phyloP scores from a whole-genome alignment of 768 basidiomycete genomes.

The Suillus weaverae region DNA sequence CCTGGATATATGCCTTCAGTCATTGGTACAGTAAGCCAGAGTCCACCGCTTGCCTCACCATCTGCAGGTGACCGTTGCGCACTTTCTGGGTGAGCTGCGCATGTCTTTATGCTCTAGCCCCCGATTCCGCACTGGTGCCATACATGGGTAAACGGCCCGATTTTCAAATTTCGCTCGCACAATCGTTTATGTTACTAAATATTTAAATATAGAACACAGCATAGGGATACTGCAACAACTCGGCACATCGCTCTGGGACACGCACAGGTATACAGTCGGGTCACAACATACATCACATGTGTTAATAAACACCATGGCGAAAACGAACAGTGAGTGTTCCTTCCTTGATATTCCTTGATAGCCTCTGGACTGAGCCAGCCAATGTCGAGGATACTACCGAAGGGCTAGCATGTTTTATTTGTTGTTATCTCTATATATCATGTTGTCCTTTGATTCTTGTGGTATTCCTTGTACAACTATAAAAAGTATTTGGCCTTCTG shows the following conservation, averaged over 20 bases:
- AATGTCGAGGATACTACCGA: neutral
- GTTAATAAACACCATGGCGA: neutral
- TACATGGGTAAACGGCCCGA: too few relatives aligned
- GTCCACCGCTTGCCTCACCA: neutral
- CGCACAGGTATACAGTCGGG: too few relatives aligned
- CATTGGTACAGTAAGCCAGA: neutral
- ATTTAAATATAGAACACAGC: too few relatives aligned
- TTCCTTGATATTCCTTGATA: neutral
- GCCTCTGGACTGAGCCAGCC: neutral
- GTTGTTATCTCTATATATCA: neutral
- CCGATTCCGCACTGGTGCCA: slow-evolving; percentile 21
- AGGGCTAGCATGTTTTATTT: neutral
- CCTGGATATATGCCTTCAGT: neutral
- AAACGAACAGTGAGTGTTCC: neutral
- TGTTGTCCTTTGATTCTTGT: neutral
- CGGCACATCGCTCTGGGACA: too few relatives aligned
- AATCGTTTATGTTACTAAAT: too few relatives aligned
- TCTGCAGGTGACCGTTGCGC: neutral
- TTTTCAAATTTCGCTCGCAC: too few relatives aligned
- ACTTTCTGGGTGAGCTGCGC: too few relatives aligned
- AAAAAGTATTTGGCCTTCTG: neutral
- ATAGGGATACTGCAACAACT: too few relatives aligned
- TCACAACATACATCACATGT: too few relatives aligned
- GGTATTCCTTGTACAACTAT: neutral
- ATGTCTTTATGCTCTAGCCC: too few relatives aligned